A percentile compares a stretch with the other conserved stretches of the same genome.
Conservation (phyloP, 2,329 filamentous ascomycete genomes). For the Diaporthe helianthi region DNA sequence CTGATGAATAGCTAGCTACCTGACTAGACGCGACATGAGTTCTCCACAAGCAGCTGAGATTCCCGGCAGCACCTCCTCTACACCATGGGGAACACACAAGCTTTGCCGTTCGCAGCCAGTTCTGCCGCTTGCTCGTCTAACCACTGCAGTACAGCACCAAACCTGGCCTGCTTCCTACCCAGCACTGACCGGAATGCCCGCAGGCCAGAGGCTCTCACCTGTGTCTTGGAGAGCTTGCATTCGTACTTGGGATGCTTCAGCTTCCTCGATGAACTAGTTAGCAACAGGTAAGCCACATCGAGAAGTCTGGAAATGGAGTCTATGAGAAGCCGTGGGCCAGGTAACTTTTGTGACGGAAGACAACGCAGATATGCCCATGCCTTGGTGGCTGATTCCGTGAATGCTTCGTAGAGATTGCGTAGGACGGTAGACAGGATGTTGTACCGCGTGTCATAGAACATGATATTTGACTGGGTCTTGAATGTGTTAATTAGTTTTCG, state of each 20-base stretch:
- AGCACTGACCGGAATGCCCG: conserved; percentile 75
- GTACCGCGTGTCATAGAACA: conserved; percentile 82
- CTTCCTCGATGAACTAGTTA: conserved; percentile 62
- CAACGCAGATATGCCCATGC: conserved; percentile 68
- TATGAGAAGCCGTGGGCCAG: conserved; percentile 58
- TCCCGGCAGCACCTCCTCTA: conserved; percentile 22
- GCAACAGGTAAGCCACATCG: conserved; percentile 67
- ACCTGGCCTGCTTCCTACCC: conserved; percentile 73
- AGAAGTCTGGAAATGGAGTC: conserved; percentile 72
- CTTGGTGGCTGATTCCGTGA: conserved; percentile 80
- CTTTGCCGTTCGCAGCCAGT: conserved; percentile 40
- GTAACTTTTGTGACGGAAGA: conserved; percentile 63
- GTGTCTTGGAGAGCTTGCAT: conserved; percentile 65
- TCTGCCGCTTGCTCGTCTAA: conserved; percentile 58
- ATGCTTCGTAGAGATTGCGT: conserved; percentile 76
- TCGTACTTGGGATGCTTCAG: conserved; percentile 57
- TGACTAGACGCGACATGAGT: neutral
- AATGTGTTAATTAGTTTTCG: conserved; percentile 80
- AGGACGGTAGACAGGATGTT: conserved; percentile 76
- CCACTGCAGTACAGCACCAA: conserved; percentile 71
- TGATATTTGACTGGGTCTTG: conserved; percentile 83
- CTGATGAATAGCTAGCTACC: neutral
- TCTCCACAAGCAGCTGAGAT: neutral
- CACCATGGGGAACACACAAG: conserved; percentile 36
- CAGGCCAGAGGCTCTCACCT: conserved; percentile 70